Evolutionary conservation across 2,329 filamentous ascomycete species (phyloP).

Genomic region (Alternaria angustiovoidea): DNA sequence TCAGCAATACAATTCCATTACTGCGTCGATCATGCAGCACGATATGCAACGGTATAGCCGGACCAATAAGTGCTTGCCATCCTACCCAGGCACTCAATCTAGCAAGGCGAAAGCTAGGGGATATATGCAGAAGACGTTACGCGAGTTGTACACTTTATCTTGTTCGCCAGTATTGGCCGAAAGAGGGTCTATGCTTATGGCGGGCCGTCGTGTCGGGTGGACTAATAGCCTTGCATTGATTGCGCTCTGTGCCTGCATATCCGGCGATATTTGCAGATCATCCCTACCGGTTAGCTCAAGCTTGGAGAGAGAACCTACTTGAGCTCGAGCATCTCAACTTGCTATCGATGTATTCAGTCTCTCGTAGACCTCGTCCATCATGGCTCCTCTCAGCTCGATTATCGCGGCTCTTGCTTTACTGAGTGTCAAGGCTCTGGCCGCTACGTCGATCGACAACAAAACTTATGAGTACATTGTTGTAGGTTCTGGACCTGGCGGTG

Average conservation of each 20-base stretch:
- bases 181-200: background rate
- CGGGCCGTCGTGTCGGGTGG: background rate
- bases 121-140: background rate
- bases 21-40: background rate
- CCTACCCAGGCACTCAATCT: background rate
- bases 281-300: background rate
- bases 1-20: too few species aligned
- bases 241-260: slow-evolving; percentile 11
- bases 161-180: background rate
- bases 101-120: background rate
- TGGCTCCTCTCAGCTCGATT: background rate
- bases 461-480: slow-evolving; percentile 65
- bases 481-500: slow-evolving; percentile 41
- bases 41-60: background rate
- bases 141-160: background rate
- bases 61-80: background rate
- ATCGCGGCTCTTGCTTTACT: background rate
- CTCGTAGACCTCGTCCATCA: background rate
- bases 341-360: too few species aligned
- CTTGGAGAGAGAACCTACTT: background rate
- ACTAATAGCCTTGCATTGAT: background rate
- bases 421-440: background rate
- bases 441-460: background rate
- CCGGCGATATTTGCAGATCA: slow-evolving; percentile 5
- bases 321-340: background rate